These are phyloP conservation scores for Beauveria bassiana DNA, from an alignment of 2,329 filamentous ascomycete species.

Conservation along the genomic window DNA sequence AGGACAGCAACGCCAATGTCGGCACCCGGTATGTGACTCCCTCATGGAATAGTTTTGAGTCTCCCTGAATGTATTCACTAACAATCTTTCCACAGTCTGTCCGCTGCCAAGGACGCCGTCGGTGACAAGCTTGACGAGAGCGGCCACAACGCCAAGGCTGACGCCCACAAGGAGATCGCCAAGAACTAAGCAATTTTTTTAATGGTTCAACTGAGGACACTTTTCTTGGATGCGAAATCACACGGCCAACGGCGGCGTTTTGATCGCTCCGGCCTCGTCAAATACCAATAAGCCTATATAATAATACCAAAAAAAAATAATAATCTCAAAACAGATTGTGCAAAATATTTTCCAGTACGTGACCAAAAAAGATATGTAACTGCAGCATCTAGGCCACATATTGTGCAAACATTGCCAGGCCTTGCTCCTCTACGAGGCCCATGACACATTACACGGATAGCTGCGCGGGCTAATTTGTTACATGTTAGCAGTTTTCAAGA, in stretches of 20 bases:
- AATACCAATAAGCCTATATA: background rate
- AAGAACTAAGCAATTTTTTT: slow-evolving; percentile 19
- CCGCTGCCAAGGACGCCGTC: slow-evolving; percentile 41
- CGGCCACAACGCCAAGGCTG: slow-evolving; percentile 33
- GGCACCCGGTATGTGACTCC: slow-evolving; percentile 42
- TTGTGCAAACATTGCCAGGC: background rate
- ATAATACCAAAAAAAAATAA: background rate
- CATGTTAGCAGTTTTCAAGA: no score
- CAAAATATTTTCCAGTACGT: background rate
- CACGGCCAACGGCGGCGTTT: background rate
- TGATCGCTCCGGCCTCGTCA: background rate
- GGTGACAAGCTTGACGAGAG: slow-evolving; percentile 40
- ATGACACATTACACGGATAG: no score
- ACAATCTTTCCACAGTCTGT: slow-evolving; percentile 26
- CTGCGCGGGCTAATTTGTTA: no score
- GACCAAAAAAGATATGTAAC: no score
- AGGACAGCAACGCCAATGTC: slow-evolving; percentile 47
- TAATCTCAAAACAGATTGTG: background rate
- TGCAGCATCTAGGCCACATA: no score
- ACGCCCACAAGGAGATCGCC: slow-evolving; percentile 32
- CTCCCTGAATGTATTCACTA: slow-evolving; percentile 16
- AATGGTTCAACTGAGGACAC: background rate
- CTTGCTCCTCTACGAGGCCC: background rate
- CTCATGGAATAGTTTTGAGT: background rate
- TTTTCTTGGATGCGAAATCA: background rate